Evolutionary conservation across 768 basidiomycete genomes (phyloP), one percentile per base, ranked within the genome.

Genomic region (Lentinus tigrinus): DNA sequence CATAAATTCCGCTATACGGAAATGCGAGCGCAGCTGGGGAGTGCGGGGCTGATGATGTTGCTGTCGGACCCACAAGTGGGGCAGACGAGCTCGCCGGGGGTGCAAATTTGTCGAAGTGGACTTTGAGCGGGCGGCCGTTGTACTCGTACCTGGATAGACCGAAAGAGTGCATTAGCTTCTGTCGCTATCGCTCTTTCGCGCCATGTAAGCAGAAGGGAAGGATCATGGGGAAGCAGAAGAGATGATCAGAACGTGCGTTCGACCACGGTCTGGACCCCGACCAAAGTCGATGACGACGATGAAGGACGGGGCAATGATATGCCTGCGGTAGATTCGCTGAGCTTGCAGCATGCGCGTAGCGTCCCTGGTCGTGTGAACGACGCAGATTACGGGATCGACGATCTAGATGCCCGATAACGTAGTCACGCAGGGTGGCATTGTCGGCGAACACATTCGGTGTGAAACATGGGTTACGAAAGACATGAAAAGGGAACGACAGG

Each of bases 81-180:
- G 54, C 61, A 3, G 56, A 58, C 10, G 67, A 60, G 42, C 51
- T 61, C 27, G 64, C 58, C 1, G 82, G 69, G 5, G 71, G 65
- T 2, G 83, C 78, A 69, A 87, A 93, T 71, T 89, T 91, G 78
- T 98, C 96, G 68, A 87, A 91, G 69, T 94, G 91, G 11, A 98
- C 96, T 69, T 95, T 95, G 40, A 98, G 80, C 9, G 80, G 76
- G 26, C 93, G 86, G 4, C 94, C 94, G 67, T 91, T 91, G 65
- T 89, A 91, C 63, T 97, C 95, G 66, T 85, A 91, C 28, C 94
- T 96, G 37, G 23, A 7, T 31, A 24, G 19, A 31, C 17, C 21
- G 21, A 23, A n/a, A n/a, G 40, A 14, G 40, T n/a, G 19, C 13
- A 49, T 59, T 36, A 61, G 57, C 50, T 26, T 28, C 54, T 17